These are phyloP conservation scores for Blastobotrys chiropterorum DNA, from an alignment of 805 yeast genomes.

Conservation along the genomic window DNA sequence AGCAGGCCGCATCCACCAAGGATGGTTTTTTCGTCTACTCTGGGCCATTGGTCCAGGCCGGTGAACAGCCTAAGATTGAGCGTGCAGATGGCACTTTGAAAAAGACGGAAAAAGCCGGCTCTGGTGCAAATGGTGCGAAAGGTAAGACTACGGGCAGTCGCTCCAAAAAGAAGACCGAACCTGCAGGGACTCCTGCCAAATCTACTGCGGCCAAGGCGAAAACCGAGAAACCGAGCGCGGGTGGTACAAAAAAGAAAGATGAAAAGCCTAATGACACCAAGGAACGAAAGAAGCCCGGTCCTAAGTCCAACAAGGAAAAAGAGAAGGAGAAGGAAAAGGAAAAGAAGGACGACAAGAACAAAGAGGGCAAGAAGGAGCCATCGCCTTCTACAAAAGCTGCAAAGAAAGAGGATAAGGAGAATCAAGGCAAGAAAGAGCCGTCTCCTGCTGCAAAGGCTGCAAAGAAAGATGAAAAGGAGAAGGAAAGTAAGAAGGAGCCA, in stretches of 20 bases:
- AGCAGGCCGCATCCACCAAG: conserved; percentile 82
- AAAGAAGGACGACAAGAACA: neutral
- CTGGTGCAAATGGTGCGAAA: conserved; percentile 6
- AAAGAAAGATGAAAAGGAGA: neutral
- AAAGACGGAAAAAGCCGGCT: conserved; percentile 8
- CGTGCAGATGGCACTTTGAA: conserved; percentile 41
- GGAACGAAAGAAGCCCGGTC: conserved; percentile 1
- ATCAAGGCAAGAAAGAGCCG: neutral
- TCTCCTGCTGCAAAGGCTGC: neutral
- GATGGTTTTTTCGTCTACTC: conserved; percentile 95
- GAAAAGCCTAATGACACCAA: neutral
- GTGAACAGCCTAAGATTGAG: conserved; percentile 39
- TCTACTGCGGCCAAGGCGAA: conserved; percentile 1
- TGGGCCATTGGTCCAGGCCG: conserved; percentile 62
- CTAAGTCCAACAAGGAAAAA: conserved; percentile 1
- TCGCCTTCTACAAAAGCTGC: neutral
- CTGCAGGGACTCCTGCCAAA: neutral
- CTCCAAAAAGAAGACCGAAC: conserved; percentile 3
- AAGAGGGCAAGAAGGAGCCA: neutral
- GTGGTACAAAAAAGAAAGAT: conserved; percentile 4
- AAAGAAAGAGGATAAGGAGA: neutral
- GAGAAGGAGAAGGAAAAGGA: conserved; percentile 5
- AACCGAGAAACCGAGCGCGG: conserved; percentile 1
- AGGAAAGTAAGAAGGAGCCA: neutral
- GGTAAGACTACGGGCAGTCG: conserved; percentile 4